Conservation (phyloP, 2,329 filamentous ascomycete species). For the Penicillium decumbens region DNA sequence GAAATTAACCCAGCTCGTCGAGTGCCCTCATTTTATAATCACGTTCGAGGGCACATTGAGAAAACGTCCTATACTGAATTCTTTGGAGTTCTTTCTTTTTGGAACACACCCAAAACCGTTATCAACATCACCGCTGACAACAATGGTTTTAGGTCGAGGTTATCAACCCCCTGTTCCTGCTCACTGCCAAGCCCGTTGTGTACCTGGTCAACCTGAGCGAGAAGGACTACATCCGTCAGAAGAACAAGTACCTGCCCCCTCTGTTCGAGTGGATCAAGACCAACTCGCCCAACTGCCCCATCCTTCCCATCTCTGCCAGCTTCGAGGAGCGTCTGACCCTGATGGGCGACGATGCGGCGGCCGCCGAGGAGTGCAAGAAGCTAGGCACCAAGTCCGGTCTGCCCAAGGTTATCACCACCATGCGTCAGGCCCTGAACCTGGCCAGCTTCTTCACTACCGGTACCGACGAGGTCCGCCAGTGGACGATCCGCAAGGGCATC, state of each 20-base stretch:
- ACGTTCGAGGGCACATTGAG: constrained; percentile 80
- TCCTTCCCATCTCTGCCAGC: constrained; percentile 87
- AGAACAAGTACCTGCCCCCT: constrained; percentile 97
- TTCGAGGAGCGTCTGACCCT: constrained; percentile 88
- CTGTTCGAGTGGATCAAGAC: constrained; percentile 94
- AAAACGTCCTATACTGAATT: constrained; percentile 61
- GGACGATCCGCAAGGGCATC: constrained; percentile 92
- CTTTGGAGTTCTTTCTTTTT: constrained; percentile 46
- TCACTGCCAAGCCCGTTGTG: constrained; percentile 94
- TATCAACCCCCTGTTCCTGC: constrained; percentile 92
- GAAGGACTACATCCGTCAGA: constrained; percentile 94
- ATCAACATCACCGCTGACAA: constrained; percentile 18
- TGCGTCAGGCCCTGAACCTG: constrained; percentile 87
- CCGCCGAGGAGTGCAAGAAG: constrained; percentile 79
- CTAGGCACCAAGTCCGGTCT: constrained; percentile 81
- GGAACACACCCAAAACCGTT: constrained; percentile 13
- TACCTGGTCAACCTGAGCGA: constrained; percentile 96
- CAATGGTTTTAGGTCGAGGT: constrained; percentile 69
- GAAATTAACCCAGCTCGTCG: constrained; percentile 98
- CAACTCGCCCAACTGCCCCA: constrained; percentile 78
- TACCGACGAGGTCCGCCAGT: constrained; percentile 93
- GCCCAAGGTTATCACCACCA: constrained; percentile 85
- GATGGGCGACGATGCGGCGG: constrained; percentile 72
- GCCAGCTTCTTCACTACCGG: constrained; percentile 97
- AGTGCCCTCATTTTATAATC: constrained; percentile 67